Base-by-base conservation (phyloP, 495 filamentous ascomycete genomes). In the Trichoderma erinaceum region DNA sequence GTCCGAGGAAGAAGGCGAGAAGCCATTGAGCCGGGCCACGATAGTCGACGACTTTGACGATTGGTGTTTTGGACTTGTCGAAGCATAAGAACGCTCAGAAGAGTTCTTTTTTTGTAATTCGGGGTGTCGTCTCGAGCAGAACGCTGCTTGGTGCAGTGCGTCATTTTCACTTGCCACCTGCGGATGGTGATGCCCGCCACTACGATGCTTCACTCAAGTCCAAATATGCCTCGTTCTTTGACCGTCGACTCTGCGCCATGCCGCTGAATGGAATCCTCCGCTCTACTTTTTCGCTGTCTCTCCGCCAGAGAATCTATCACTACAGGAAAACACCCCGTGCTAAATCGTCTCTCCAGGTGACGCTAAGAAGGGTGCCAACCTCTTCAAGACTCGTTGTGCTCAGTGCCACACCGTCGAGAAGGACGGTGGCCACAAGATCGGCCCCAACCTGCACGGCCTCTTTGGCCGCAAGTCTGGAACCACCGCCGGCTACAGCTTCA, bases 341-440 rank as follows among this genome's bases (percentile, higher is more conserved):
- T 85, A 71, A 84, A 78, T 58, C 21, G 18, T 46, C 58, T 46
- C 64, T 74, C 68, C 77, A 99, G 95, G 95, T 83, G 92, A 97
- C 81, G 79, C 86, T 76, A 90, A 92, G 82, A 99, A 99, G 88
- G 95, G 95, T 84, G 95, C 93, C 80, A 92, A 90, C 86, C 92
- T 99, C 77, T 99, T 98, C 91, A 96, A 96, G 91, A 99, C 95
- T 72, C 90, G 95, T 77, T 99, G 95, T 82, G 91, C 92, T 68
- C 95, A 99, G 82, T 99, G 95, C 88, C 95, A 99, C 85, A 98
- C 91, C 78, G 83, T 96, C 76, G 90, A 93, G 80, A 84, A 80
- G 29, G 88, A 82, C 71, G 96, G 93, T 81, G 84, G 89, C 81
- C 94, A 97, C 91, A 98, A 98, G 87, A 89, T 97, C 81, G 95